A percentile compares a stretch with the other conserved stretches of the same genome.
These are phyloP conservation scores for Brassica rapa DNA, from an alignment of 345 rosid species.

Conservation along the genomic window DNA sequence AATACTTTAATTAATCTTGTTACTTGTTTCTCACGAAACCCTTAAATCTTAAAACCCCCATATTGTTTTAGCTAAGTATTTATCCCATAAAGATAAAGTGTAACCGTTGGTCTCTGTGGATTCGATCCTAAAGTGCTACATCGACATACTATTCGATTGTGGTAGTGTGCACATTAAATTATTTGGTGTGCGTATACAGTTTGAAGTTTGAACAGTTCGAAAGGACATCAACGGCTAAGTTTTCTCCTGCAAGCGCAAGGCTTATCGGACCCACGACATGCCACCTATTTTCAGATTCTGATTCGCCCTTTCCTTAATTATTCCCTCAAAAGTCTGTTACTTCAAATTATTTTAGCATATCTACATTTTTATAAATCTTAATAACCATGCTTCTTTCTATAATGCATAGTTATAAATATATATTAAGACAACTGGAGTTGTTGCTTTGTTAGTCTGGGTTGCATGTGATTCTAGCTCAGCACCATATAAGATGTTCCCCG, in stretches of 20 bases:
- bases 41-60: no score
- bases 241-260: neutral
- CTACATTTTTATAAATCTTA: slow-evolving; percentile 10
- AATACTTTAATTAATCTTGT: no score
- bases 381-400: slow-evolving; percentile 28
- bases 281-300: slow-evolving; percentile 43
- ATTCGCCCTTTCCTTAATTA: slow-evolving; percentile 36
- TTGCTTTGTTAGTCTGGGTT: slow-evolving; percentile 48
- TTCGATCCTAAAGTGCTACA: no score
- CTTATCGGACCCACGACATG: slow-evolving; percentile 35
- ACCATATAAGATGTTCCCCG: slow-evolving; percentile 39
- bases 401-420: neutral
- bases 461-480: slow-evolving; percentile 48
- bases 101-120: no score
- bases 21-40: no score
- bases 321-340: slow-evolving; percentile 32
- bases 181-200: no score
- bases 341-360: slow-evolving; percentile 38
- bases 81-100: no score
- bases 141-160: no score
- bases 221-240: slow-evolving; percentile 44
- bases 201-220: slow-evolving; percentile 32
- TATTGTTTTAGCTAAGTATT: no score
- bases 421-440: slow-evolving; percentile 43
- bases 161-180: no score